phyloP scores from a whole-genome alignment of 2,329 filamentous ascomycete species.

The Cordyceps farinosa region DNA sequence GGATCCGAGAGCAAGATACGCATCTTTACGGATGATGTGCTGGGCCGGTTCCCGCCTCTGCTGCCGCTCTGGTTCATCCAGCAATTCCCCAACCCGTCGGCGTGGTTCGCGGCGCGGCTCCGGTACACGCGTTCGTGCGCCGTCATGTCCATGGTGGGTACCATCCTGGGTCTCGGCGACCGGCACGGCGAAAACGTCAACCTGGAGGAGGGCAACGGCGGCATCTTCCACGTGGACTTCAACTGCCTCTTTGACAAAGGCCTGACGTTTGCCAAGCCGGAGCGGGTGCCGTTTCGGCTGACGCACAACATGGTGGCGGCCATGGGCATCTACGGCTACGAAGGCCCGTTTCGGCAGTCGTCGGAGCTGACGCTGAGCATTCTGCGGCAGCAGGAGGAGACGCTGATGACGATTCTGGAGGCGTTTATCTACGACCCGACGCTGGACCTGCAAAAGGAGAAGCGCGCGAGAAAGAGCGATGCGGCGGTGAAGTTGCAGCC shows the following conservation, averaged over 20 bases:
- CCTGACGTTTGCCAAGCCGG: slow-evolving; percentile 88
- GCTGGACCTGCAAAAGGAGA: slow-evolving; percentile 78
- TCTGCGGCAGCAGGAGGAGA: slow-evolving; percentile 88
- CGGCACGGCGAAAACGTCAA: slow-evolving; percentile 96
- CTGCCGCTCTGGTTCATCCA: slow-evolving; percentile 95
- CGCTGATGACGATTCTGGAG: slow-evolving; percentile 94
- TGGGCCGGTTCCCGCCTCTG: slow-evolving; percentile 71
- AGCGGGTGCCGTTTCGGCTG: slow-evolving; percentile 90
- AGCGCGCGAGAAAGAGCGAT: slow-evolving; percentile 40
- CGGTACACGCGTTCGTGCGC: slow-evolving; percentile 90
- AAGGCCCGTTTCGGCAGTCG: slow-evolving; percentile 86
- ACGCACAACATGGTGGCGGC: slow-evolving; percentile 99
- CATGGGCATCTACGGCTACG: slow-evolving; percentile 91
- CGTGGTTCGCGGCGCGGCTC: slow-evolving; percentile 86
- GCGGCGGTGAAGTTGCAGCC: slow-evolving; percentile 50
- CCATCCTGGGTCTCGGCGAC: slow-evolving; percentile 89
- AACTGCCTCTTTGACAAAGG: slow-evolving; percentile 99
- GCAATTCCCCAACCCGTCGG: slow-evolving; percentile 86
- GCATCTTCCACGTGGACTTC: slow-evolving; percentile 97
- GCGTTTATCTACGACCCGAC: slow-evolving; percentile 97
- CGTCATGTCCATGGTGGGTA: slow-evolving; percentile 99
- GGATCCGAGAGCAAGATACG: slow-evolving; percentile 55
- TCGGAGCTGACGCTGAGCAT: slow-evolving; percentile 84
- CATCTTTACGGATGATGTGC: slow-evolving; percentile 66
- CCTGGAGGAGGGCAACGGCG: slow-evolving; percentile 88